A percentile compares a stretch with the other conserved stretches of the same genome.
Evolutionary conservation across 805 yeast genomes (phyloP).

Genomic region (Ascoidea rubescens): DNA sequence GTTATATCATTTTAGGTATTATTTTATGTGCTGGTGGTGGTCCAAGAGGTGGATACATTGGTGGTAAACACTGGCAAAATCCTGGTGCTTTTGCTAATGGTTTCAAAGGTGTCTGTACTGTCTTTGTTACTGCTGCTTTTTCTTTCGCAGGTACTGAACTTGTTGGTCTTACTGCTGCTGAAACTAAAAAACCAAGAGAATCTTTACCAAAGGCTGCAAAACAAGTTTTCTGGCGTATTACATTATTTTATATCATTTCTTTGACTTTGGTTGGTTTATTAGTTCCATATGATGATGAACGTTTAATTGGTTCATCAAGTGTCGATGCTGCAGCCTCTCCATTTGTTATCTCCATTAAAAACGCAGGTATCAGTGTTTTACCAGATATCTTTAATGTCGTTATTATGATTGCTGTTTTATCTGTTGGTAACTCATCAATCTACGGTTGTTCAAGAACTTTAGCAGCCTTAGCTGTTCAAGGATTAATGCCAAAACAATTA

Average conservation of each 20-base stretch:
- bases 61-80: slow-evolving; percentile 33
- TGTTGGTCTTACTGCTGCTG: slow-evolving; percentile 64
- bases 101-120: slow-evolving; percentile 34
- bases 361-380: slow-evolving; percentile 21
- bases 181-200: slow-evolving; percentile 46
- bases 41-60: slow-evolving; percentile 31
- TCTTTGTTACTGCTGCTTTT: slow-evolving; percentile 60
- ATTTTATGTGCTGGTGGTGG: slow-evolving; percentile 29
- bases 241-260: slow-evolving; percentile 31
- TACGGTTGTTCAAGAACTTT: slow-evolving; percentile 42
- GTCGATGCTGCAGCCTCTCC: slow-evolving; percentile 27
- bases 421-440: slow-evolving; percentile 41
- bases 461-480: slow-evolving; percentile 30
- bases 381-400: slow-evolving; percentile 28
- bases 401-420: slow-evolving; percentile 25
- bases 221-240: slow-evolving; percentile 42
- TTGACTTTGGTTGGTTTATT: slow-evolving; percentile 29
- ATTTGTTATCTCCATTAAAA: slow-evolving; percentile 30
- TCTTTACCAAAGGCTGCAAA: slow-evolving; percentile 37
- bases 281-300: slow-evolving; percentile 29
- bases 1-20: slow-evolving; percentile 40
- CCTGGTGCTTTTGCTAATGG: slow-evolving; percentile 46
- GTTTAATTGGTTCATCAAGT: slow-evolving; percentile 18
- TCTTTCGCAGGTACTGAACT: slow-evolving; percentile 64
- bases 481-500: slow-evolving; percentile 27